Evolutionary conservation across 2,329 filamentous ascomycete species (phyloP), one percentile per base, ranked within the genome.

Genomic region (Aureobasidium sp.): DNA sequence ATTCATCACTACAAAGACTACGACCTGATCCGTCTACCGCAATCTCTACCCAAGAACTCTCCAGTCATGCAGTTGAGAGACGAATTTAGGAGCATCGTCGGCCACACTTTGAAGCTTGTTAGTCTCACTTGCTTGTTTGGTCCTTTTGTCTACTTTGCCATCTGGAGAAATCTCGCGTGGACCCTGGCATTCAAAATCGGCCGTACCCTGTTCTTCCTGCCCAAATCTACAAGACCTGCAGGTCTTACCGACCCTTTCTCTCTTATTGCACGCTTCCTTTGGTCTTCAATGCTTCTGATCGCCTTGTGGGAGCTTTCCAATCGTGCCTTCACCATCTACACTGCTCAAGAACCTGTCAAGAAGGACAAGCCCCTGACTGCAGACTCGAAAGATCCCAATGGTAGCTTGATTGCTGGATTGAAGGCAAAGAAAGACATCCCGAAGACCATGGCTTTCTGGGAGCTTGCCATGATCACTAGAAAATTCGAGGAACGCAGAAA

Each of bases 381-480:
- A 20, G 89, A 93, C 67, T 90, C 91, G 17, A 94, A 90, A 71
- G 70, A 73, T 62, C 90, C 93, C 0, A 97, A 96, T 70, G 92
- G 91, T 39, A 96, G 90, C 71, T 79, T 97, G 32, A 74, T 97
- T 53, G 91, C 87, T 62, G 93, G 93, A 0, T 74, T 97, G 50
- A 92, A 87, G 72, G 87, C 87, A 66, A 94, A 92, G 76, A 94
- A 93, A 73, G 81, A 90, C 9, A 80, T 89, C 10, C 85, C 90
- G 64, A 87, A 89, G 82, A 83, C 85, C 0, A 96, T 95, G 73
- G 92, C 93, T 17, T 88, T 96, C 74, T 96, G 92, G 92, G 93
- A 97, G 71, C 79, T 97, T 32, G 85, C 86, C 34, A 81, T 90
- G 62, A 96, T 97, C 67, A 87, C 89, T 41, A 83, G 88, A 62